Conservation (phyloP, 192 early-diverging fungal species). For the Helicostylum pulchrum region DNA sequence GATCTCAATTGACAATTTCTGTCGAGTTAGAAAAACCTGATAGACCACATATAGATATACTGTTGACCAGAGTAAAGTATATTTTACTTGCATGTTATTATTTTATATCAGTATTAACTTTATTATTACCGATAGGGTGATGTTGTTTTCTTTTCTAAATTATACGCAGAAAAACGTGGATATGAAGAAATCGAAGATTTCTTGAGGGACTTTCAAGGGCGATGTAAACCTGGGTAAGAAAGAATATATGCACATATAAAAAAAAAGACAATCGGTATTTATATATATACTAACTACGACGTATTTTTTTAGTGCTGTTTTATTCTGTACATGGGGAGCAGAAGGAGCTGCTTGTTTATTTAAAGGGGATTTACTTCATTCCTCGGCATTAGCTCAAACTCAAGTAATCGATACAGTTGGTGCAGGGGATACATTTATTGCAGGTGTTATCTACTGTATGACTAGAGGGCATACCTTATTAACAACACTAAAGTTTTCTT, state of each 20-base stretch:
- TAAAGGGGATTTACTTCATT: not conserved
- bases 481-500: conserved; percentile 40
- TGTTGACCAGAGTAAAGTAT: conserved; percentile 40
- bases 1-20: conserved; percentile 51
- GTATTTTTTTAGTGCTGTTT: conserved; percentile 40
- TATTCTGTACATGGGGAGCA: conserved; percentile 64
- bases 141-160: conserved; percentile 61
- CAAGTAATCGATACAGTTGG: conserved; percentile 48
- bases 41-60: conserved; percentile 51
- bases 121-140: conserved; percentile 38
- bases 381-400: conserved; percentile 16
- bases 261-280: no score
- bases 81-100: not conserved
- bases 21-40: conserved; percentile 69
- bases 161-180: conserved; percentile 57
- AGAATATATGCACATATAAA: not conserved
- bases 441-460: conserved; percentile 48
- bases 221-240: conserved; percentile 24
- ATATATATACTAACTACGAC: no score
- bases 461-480: conserved; percentile 27
- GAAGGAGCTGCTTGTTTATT: conserved; percentile 37
- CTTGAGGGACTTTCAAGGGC: not conserved
- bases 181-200: conserved; percentile 45
- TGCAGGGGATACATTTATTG: conserved; percentile 56
- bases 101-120: not conserved